Evolutionary conservation across 2,329 filamentous ascomycete genomes (phyloP), one percentile per base, ranked within the genome.

Genomic region (Ophiostoma tasmaniense): DNA sequence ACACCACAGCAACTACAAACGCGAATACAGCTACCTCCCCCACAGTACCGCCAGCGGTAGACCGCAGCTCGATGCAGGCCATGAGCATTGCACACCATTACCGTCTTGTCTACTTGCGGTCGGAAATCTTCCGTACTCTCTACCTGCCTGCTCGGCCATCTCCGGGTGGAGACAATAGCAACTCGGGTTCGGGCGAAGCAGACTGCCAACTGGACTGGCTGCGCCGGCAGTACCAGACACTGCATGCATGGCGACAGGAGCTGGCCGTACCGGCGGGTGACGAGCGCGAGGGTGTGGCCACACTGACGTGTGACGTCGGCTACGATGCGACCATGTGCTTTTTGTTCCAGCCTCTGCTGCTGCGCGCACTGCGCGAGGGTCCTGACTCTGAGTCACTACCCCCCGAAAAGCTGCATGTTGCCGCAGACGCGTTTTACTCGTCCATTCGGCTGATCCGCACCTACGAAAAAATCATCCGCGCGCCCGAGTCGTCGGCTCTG

Each of bases 51-150:
- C 55, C 71, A 17, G 66, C 70, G 7, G 67, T 70, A 4, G 71
- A 72, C 65, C 69, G 67, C 42, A 37, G 62, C 14, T 52, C 70
- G 5, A 65, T 75, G 4, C 76, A 77, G 68, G 39, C 73, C 30
- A 74, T 76, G 65, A 74, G 74, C 20, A 72, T 72, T n/a, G 71
- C 65, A 3, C 76, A 78, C 70, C 76, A 77, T 71, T 78, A 78
- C 70, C 75, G 77, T 10, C 75, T 78, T 14, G 75, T 77, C 10
- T 78, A 78, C 68, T 71, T 78, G 17, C 75, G 77, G 13, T 77
- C 76, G 10, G 76, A 78, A 66, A 76, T 78, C 65, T 78, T 76
- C 68, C 74, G 70, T 1, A 45, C 71, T 10, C 66, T 73, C 67
- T 73, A 73, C 61, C 66, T 73, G n/a, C 71, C 71, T 1, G 72